phyloP scores from a whole-genome alignment of 2,329 filamentous ascomycete genomes.

The Trichoderma pleuroti region DNA sequence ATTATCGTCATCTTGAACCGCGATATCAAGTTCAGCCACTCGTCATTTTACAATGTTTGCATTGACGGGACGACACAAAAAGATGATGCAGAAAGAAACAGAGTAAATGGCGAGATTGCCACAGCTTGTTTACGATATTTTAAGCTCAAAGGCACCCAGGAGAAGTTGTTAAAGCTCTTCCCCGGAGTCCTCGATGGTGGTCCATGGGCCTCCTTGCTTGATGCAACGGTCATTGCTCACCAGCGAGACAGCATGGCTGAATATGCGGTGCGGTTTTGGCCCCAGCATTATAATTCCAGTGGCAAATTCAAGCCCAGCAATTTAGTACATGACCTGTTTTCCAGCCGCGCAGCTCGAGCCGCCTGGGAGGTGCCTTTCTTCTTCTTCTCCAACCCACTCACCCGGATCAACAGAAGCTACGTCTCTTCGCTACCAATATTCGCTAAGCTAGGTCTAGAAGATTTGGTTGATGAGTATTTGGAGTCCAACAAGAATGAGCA shows the following conservation, averaged over 20 bases:
- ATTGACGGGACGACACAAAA: background rate
- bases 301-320: background rate
- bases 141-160: background rate
- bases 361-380: background rate
- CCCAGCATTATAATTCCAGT: background rate
- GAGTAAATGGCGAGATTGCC: background rate
- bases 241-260: too few species aligned
- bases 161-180: too few species aligned
- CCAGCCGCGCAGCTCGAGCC: background rate
- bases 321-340: too few species aligned
- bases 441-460: background rate
- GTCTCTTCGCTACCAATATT: background rate
- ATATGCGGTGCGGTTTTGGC: too few species aligned
- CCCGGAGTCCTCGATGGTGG: too few species aligned
- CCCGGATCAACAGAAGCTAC: background rate
- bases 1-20: background rate
- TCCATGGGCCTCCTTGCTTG: too few species aligned
- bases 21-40: background rate
- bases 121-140: background rate
- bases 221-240: too few species aligned
- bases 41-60: background rate
- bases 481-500: background rate
- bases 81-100: too few species aligned
- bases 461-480: background rate
- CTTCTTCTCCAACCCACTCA: background rate